Evolutionary conservation across 305 asterid genomes (phyloP).

Genomic region (Rubia tinctorum): DNA sequence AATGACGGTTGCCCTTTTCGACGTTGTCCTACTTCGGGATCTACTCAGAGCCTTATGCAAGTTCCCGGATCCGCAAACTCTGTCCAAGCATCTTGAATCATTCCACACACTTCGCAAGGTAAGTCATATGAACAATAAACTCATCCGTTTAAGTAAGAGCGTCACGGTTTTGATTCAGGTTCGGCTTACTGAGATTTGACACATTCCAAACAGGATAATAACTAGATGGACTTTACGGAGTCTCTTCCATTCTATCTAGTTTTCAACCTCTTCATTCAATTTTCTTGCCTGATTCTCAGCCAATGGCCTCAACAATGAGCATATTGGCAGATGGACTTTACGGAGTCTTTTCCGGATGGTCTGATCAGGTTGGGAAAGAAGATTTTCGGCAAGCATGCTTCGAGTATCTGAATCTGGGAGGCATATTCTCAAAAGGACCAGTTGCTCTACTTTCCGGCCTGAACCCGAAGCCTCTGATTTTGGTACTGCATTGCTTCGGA

Average conservation of each 20-base stretch:
- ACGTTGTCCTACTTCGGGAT: conserved; percentile 69
- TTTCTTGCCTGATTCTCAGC: conserved; percentile 38
- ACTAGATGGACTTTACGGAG: too few species aligned
- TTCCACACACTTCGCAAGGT: conserved; percentile 77
- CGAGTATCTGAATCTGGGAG: conserved; percentile 31
- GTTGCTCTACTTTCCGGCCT: conserved; percentile 61
- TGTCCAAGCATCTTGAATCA: conserved; percentile 66
- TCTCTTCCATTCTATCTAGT: background rate
- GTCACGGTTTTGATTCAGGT: background rate
- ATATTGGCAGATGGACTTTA: conserved; percentile 72
- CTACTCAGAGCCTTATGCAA: conserved; percentile 55
- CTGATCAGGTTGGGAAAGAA: conserved; percentile 62
- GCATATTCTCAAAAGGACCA: conserved; percentile 50
- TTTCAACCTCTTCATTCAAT: background rate
- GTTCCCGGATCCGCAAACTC: conserved; percentile 39
- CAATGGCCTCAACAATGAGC: conserved; percentile 74
- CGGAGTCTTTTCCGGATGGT: conserved; percentile 53
- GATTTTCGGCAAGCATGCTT: conserved; percentile 77
- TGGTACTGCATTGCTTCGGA: conserved; percentile 63
- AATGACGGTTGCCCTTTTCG: conserved; percentile 82
- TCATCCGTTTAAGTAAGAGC: background rate
- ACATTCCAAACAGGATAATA: background rate
- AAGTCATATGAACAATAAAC: background rate
- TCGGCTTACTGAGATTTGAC: background rate
- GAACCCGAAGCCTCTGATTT: conserved; percentile 59